Percentiles rank a stretch among this genome's conserved stretches.
Evolutionary conservation across 352 stramenopile genomes (phyloP).

Genomic region (Globisporangium splendens): DNA sequence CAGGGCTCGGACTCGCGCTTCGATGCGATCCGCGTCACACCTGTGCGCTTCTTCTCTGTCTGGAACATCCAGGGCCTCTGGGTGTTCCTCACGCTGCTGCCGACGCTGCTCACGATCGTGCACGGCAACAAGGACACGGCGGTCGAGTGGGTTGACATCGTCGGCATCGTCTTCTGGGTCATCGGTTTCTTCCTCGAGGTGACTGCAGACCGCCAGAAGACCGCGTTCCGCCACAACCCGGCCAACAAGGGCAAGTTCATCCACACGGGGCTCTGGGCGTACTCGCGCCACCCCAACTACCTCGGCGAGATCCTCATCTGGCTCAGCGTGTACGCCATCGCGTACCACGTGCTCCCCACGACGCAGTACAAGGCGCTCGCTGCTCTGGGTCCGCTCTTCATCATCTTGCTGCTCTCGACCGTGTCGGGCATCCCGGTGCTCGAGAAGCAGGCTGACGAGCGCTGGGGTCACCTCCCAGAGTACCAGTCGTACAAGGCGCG

Average conservation of each 20-base stretch:
- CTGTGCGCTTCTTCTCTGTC: constrained; percentile 61
- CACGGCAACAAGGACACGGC: constrained; percentile 26
- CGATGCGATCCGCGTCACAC: constrained; percentile 55
- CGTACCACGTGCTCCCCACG: constrained; percentile 41
- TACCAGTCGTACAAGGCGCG: constrained; percentile 76
- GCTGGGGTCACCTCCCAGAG: constrained; percentile 45
- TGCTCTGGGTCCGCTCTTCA: constrained; percentile 56
- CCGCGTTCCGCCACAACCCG: constrained; percentile 54
- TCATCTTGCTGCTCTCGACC: constrained; percentile 51
- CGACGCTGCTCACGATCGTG: constrained; percentile 45
- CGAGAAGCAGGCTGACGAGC: constrained; percentile 63
- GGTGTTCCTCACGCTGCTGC: constrained; percentile 68
- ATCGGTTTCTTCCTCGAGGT: constrained; percentile 75
- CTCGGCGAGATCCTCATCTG: constrained; percentile 90
- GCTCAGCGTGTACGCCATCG: constrained; percentile 54
- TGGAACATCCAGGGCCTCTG: constrained; percentile 81
- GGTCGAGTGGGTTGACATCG: constrained; percentile 34
- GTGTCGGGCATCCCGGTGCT: constrained; percentile 74
- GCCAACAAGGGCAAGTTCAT: constrained; percentile 82
- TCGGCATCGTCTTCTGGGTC: constrained; percentile 48
- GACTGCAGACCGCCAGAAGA: constrained; percentile 81
- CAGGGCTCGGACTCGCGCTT: constrained; percentile 69
- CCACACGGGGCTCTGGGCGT: constrained; percentile 71
- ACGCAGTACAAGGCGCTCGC: constrained; percentile 35
- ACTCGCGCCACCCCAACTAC: constrained; percentile 92